phyloP scores from a whole-genome alignment of 257 asterid species.

The Salvia hispanica region DNA sequence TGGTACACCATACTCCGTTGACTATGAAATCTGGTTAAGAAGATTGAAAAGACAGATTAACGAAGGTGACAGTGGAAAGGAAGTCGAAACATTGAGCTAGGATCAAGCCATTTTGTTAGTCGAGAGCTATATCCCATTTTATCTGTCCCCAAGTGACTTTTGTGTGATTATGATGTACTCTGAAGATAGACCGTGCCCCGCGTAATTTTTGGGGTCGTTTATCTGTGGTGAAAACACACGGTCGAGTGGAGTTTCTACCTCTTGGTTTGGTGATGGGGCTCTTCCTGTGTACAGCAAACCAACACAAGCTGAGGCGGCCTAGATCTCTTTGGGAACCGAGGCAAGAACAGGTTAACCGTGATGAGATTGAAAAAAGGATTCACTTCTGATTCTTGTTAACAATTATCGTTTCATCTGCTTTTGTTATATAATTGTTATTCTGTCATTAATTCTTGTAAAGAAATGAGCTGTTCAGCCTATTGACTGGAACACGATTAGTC shows the following conservation, averaged over 20 bases:
- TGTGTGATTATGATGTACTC: slow-evolving; percentile 1
- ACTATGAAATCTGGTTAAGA: slow-evolving; percentile 85
- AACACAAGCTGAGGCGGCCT: not conserved
- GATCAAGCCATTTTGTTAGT: slow-evolving; percentile 16
- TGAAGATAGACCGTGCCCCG: slow-evolving; percentile 2
- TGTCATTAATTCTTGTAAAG: slow-evolving; percentile 38
- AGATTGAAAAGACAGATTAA: slow-evolving; percentile 54
- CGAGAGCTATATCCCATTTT: slow-evolving; percentile 5
- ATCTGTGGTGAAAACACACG: slow-evolving; percentile 9
- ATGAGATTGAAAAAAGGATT: not conserved
- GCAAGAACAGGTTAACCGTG: slow-evolving; percentile 2
- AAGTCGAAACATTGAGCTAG: slow-evolving; percentile 49
- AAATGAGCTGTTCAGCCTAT: slow-evolving; percentile 19
- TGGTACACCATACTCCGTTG: slow-evolving; percentile 93
- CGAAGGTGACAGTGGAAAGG: slow-evolving; percentile 69
- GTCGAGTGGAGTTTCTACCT: not conserved
- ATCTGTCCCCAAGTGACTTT: slow-evolving; percentile 4
- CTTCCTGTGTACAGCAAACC: slow-evolving; percentile 11
- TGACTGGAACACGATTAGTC: not conserved
- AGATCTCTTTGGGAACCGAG: not conserved
- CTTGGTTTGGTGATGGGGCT: not conserved
- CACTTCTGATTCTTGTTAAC: slow-evolving; percentile 22
- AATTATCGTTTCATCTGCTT: slow-evolving; percentile 30
- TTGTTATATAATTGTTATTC: slow-evolving; percentile 29
- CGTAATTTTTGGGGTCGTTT: not conserved